Evolutionary conservation across 225 moss, liverwort and hornwort genomes (phyloP).

Genomic region (Takakia lepidozioides): DNA sequence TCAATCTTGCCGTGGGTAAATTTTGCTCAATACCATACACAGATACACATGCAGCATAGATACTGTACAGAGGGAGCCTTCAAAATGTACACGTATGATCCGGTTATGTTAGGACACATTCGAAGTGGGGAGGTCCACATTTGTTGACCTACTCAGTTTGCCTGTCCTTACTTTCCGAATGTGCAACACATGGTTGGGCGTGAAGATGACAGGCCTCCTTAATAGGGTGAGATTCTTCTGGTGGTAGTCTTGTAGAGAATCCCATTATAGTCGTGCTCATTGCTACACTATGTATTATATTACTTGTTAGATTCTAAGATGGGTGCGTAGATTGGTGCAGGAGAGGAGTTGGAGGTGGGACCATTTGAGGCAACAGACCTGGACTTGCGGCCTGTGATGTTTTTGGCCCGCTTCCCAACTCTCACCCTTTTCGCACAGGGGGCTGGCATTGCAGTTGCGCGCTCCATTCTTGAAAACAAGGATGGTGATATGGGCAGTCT

Average conservation of each 20-base stretch:
- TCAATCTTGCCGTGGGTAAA: constrained; percentile 37
- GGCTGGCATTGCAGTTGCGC: constrained; percentile 61
- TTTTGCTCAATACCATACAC: too few relatives aligned
- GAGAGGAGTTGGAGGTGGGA: constrained; percentile 76
- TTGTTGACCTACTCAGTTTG: too few relatives aligned
- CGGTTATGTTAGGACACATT: background rate
- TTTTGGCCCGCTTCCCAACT: constrained; percentile 66
- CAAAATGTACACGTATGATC: background rate
- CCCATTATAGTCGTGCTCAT: too few relatives aligned
- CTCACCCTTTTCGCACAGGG: constrained; percentile 67
- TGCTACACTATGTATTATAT: background rate
- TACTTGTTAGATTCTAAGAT: background rate
- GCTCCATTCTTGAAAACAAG: constrained; percentile 56
- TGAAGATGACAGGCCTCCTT: background rate
- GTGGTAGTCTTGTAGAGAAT: background rate
- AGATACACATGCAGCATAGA: background rate
- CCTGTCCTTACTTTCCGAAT: too few relatives aligned
- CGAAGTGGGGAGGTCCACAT: background rate
- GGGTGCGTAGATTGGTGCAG: constrained; percentile 21
- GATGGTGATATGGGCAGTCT: constrained; percentile 72
- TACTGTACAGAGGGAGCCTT: background rate
- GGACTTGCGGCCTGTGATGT: constrained; percentile 71
- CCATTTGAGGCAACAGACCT: constrained; percentile 48
- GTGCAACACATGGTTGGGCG: background rate
- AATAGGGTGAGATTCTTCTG: background rate